A percentile compares a stretch with the other conserved stretches of the same genome.
These are phyloP conservation scores for Agarophyton chilense DNA, from an alignment of 23 red algal species.

Conservation along the genomic window DNA sequence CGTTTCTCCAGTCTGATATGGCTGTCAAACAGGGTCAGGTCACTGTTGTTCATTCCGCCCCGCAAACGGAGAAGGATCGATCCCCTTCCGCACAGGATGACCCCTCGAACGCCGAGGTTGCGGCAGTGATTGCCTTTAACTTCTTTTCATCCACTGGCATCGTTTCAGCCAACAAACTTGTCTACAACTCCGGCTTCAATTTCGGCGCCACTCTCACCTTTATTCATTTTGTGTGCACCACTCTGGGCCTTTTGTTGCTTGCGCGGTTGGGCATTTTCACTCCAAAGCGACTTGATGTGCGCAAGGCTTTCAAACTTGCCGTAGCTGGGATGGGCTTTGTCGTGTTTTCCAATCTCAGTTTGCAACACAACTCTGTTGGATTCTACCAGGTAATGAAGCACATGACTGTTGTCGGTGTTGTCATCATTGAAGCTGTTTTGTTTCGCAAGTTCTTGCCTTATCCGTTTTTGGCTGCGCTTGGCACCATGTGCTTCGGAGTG, in stretches of 20 bases:
- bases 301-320: constrained; percentile 80
- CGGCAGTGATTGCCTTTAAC: constrained; percentile 79
- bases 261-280: constrained; percentile 76
- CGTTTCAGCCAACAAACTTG: constrained; percentile 96
- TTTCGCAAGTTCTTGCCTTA: constrained; percentile 65
- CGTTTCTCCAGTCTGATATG: background rate
- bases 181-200: constrained; percentile 82
- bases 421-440: constrained; percentile 85
- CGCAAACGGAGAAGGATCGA: background rate
- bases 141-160: constrained; percentile 88
- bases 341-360: constrained; percentile 96
- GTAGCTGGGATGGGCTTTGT: constrained; percentile 91
- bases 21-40: constrained; percentile 49
- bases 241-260: constrained; percentile 74
- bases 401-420: constrained; percentile 86
- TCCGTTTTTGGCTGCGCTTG: constrained; percentile 63
- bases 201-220: constrained; percentile 91
- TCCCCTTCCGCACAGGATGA: constrained; percentile 4
- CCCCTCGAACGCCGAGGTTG: constrained; percentile 62
- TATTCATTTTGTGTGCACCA: constrained; percentile 91
- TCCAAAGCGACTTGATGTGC: constrained; percentile 81
- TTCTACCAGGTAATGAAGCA: constrained; percentile 99
- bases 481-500: constrained; percentile 76
- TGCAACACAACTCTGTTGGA: constrained; percentile 92
- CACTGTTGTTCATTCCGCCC: background rate